Base-by-base conservation (phyloP, 495 filamentous ascomycete genomes). In the Xanthoparmelia taractica region DNA sequence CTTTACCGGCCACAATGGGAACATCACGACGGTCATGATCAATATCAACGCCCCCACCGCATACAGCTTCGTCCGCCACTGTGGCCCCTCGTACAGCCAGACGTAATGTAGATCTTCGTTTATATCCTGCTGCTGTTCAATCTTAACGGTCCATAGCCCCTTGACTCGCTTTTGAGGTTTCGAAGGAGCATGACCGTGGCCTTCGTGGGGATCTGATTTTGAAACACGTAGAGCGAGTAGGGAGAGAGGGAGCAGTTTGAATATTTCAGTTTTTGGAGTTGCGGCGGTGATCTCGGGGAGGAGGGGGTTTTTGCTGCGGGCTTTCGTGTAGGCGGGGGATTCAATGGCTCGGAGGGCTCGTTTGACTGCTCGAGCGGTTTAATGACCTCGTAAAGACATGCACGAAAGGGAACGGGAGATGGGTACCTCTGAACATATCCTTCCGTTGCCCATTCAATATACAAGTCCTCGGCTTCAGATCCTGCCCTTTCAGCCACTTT, bases 111-210 rank as follows among this genome's bases (percentile, higher is more conserved):
- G 86, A 66, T 96, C 90, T 29, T 95, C 91, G 47, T 78, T 76
- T 31, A 91, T 88, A 68, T 97, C 93, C 75, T 99, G 95, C 73
- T 99, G 93, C 66, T 92, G 92, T 76, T 97, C 94, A 67, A 99
- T 91, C 71, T 85, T 87, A 47, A 99, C 95, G 2, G 88, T 96
- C 95, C 95, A 99, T 33, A 92, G 84, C 25, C 95, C 95, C 79
- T 97, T 99, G 67, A 90, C 79, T 31, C 92, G 86, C 80, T 97
- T 98, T 66, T 84, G 85, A 63, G 86, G 82, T 73, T 91, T 90
- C 27, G 76, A 73, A 23, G 67, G 64, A 59, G 77, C 86, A 65
- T 91, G 87, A 73, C 87, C 81, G 73, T 96, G 92, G 47, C 82
- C 85, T 8, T 76, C 79, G 48, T 80, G 77, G 20, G 85, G 84